Base-by-base conservation (phyloP, 495 filamentous ascomycete species). In the Amniculicola lignicola region DNA sequence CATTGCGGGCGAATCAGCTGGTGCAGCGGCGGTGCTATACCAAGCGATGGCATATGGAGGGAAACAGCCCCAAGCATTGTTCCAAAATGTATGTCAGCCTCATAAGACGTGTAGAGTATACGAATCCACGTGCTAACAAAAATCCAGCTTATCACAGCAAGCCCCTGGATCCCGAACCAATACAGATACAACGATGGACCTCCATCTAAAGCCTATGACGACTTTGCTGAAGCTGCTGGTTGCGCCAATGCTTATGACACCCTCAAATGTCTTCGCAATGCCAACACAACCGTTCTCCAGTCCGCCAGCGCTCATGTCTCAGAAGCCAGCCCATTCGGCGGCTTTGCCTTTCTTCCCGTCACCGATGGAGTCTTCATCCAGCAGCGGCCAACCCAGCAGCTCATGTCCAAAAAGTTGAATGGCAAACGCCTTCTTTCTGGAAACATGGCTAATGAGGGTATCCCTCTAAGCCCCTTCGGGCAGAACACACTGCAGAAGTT, bases 331-430 rank as follows among this genome's bases (percentile, higher is more conserved):
- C 67, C 70, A 35, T 74, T 44, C 48, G 74, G 68, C 58, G 79
- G 77, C 28, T 86, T 79, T 77, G 80, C 72, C 1, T 85, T 86
- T 57, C 61, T 81, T 22, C 83, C 83, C 6, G 83, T 86, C 2
- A 79, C 81, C 1, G 84, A 88, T 54, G 83, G 78, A 3, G 66
- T 66, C 2, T 78, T 84, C 54, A 67, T 86, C 49, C 70, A 71
- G 39, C 70, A 80, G 18, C 69, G 70, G 4, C 82, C 82, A 11
- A 76, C 69, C 23, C 63, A 72, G 54, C 80, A 84, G 61, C 69
- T 86, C 7, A 52, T 68, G 4, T 53, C 66, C 19, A 75, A 76
- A 45, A 61, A 67, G 53, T 71, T 85, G 10, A 82, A 80, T 54
- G 81, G 82, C 5, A 63, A 72, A 18, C 68, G 72, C 21, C 66